Conservation (phyloP, 371 early-diverging fungal species). For the Cokeromyces recurvatus region DNA sequence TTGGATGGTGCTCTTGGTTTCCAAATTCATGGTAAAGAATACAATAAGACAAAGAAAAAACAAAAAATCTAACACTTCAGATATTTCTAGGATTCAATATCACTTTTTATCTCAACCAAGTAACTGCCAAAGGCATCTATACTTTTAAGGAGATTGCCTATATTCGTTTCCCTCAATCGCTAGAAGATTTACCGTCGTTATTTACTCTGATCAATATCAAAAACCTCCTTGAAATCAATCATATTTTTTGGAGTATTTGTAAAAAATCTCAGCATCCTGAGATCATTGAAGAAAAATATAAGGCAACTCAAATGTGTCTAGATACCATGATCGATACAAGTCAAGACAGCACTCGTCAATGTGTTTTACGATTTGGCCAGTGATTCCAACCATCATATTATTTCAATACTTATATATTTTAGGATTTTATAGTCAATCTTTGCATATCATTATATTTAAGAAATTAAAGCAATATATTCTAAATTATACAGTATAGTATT, state of each 20-base stretch:
- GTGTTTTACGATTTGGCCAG: slow-evolving; percentile 7
- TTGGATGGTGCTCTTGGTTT: slow-evolving; percentile 14
- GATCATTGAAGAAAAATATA: slow-evolving; percentile 12
- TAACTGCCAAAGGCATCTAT: slow-evolving; percentile 12
- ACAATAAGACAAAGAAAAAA: not conserved
- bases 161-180: slow-evolving; percentile 13
- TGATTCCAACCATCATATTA: slow-evolving; percentile 3
- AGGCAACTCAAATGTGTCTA: slow-evolving; percentile 6
- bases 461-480: too few relatives aligned
- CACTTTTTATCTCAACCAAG: slow-evolving; percentile 4
- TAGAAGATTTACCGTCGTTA: slow-evolving; percentile 15
- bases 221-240: slow-evolving; percentile 3
- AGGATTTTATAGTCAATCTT: slow-evolving; percentile 5
- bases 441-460: slow-evolving; percentile 5
- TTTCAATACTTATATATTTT: too few relatives aligned
- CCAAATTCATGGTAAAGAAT: slow-evolving; percentile 13
- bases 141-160: slow-evolving; percentile 10
- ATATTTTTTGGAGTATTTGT: slow-evolving; percentile 3
- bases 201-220: slow-evolving; percentile 11
- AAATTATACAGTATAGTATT: too few relatives aligned
- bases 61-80: not conserved
- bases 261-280: slow-evolving; percentile 6
- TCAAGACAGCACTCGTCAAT: slow-evolving; percentile 5
- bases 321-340: not conserved
- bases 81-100: slow-evolving; percentile 8